These are phyloP conservation scores for Wickerhamiella galacta DNA, from an alignment of 805 yeast genomes.

Conservation along the genomic window DNA sequence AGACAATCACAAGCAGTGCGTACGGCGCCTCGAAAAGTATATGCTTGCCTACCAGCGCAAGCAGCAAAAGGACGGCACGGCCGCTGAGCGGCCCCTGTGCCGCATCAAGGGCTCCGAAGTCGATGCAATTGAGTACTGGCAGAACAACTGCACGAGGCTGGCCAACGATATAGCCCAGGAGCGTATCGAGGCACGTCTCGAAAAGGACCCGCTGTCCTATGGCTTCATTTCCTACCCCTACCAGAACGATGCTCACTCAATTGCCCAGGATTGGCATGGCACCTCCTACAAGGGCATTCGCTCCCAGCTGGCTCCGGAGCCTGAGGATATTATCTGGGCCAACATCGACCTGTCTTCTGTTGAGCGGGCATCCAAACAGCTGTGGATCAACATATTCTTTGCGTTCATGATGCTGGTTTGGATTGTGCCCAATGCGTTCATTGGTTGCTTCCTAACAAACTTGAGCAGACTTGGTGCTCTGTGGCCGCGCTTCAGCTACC, in stretches of 20 bases:
- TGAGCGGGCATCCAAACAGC: conserved; percentile 19
- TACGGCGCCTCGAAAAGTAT: conserved; percentile 15
- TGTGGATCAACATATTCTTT: conserved; percentile 21
- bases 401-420: conserved; percentile 19
- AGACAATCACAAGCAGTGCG: conserved; percentile 13
- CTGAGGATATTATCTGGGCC: conserved; percentile 24
- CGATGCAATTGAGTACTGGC: conserved; percentile 9
- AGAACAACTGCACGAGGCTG: conserved; percentile 6
- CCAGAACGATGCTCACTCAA: conserved; percentile 14
- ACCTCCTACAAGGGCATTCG: conserved; percentile 8
- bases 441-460: conserved; percentile 25
- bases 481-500: conserved; percentile 22
- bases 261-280: conserved; percentile 9
- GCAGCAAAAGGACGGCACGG: neutral
- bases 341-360: conserved; percentile 18
- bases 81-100: neutral
- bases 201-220: conserved; percentile 12
- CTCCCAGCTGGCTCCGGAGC: conserved; percentile 20
- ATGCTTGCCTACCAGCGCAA: neutral
- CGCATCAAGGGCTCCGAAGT: neutral
- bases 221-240: conserved; percentile 21
- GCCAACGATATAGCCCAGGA: conserved; percentile 14
- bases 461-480: conserved; percentile 22
- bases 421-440: conserved; percentile 26
- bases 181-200: conserved; percentile 8